Conservation (phyloP, 768 basidiomycete species). For the Lepiota subincarnata region DNA sequence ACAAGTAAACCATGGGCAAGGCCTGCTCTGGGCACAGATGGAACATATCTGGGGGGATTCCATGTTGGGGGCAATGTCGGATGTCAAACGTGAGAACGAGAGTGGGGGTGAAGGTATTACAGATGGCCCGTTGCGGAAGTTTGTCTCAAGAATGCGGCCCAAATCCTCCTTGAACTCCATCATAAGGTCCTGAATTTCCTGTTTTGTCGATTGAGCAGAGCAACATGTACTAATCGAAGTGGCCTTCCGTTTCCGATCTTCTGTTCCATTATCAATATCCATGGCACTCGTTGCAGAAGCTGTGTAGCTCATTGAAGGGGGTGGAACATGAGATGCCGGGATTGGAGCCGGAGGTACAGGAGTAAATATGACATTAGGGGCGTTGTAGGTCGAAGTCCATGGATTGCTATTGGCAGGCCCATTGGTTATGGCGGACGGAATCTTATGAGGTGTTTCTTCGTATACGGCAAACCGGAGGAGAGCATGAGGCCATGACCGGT, state of each 20-base stretch:
- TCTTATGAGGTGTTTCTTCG: conserved; percentile 44
- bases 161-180: conserved; percentile 18
- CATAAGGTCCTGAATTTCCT: conserved; percentile 20
- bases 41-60: conserved; percentile 22
- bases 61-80: conserved; percentile 11
- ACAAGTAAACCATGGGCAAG: conserved; percentile 32
- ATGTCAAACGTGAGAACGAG: conserved; percentile 1
- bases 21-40: conserved; percentile 28
- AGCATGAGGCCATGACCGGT: conserved; percentile 52
- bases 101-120: conserved; percentile 3
- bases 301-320: conserved; percentile 31
- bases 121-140: background rate
- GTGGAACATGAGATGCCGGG: conserved; percentile 28
- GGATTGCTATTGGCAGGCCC: background rate
- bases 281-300: conserved; percentile 17
- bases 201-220: conserved; percentile 18
- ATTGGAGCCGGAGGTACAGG: conserved; percentile 11
- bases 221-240: conserved; percentile 14
- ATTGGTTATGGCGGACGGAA: conserved; percentile 15
- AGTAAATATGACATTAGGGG: background rate
- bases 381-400: conserved; percentile 11
- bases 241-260: conserved; percentile 19
- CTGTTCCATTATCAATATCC: conserved; percentile 14
- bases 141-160: conserved; percentile 7
- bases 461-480: conserved; percentile 60